Base-by-base conservation (phyloP, 805 yeast genomes). In the Cyberlindnera mississippiensis region DNA sequence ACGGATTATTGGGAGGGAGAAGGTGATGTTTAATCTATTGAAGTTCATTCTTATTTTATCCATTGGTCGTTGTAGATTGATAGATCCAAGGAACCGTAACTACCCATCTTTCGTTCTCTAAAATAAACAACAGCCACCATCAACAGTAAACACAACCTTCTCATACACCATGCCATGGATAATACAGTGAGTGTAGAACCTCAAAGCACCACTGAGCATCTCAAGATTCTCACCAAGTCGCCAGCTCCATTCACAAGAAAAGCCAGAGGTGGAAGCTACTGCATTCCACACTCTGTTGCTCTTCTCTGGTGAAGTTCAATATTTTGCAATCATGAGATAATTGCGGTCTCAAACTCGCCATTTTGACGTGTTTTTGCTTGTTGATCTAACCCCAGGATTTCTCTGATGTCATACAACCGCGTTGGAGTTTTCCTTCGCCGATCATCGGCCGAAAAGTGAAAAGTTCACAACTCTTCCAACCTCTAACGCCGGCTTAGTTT, bases 231-330 rank as follows among this genome's bases (percentile, higher is more conserved):
- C 27, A 65, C 84, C 1, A 64, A 70, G 2, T 71, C 76, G 13
- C 48, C 74, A 2, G 62, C 78, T 2, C 81, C 83, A 26, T 88
- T 91, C 50, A 57, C 91, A 36, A 61, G 67, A 45, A 82, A 79
- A 60, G 49, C 73, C 52, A 68, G 67, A 65, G 83, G 76, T 50
- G 83, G 76, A 50, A 60, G 65, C 1, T 85, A 70, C 55, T 76
- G 77, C 47, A 73, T 85, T 15, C 93, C 93, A 34, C 82, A 71
- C 59, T 66, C 76, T n/a, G n/a, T n/a, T n/a, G n/a, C n/a, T n/a
- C n/a, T n/a, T n/a, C n/a, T n/a, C n/a, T n/a, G n/a, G n/a, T n/a
- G n/a, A n/a, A n/a, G n/a, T n/a, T n/a, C n/a, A n/a, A n/a, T n/a
- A 35, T 28, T n/a, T 45, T 51, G 55, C 53, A 11, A 49, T 44